Conservation (phyloP, 176 grass and related monocot genomes). For the Tillandsia fasciculata region DNA sequence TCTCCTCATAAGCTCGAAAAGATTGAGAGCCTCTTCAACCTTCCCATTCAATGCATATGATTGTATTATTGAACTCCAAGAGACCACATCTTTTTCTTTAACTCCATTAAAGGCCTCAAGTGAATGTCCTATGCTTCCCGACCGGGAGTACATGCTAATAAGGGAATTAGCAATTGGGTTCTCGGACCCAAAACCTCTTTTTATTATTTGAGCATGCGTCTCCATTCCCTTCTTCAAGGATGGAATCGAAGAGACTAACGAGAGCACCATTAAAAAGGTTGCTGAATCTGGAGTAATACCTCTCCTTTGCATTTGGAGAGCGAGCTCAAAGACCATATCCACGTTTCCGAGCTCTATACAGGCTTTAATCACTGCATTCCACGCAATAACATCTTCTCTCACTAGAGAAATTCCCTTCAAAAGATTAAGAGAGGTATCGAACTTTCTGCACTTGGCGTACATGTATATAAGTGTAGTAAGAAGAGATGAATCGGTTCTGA, state of each 20-base stretch:
- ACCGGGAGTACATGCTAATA: slow-evolving; percentile 56
- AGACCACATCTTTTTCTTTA: slow-evolving; percentile 55
- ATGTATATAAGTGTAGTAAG: slow-evolving; percentile 60
- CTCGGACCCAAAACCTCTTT: slow-evolving; percentile 55
- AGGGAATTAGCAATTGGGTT: slow-evolving; percentile 46
- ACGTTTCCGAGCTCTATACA: slow-evolving; percentile 42
- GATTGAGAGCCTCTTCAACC: slow-evolving; percentile 27
- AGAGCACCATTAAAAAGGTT: slow-evolving; percentile 53
- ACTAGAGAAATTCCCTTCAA: slow-evolving; percentile 30
- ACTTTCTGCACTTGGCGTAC: slow-evolving; percentile 49
- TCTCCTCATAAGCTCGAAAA: slow-evolving; percentile 54
- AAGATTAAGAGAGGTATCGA: slow-evolving; percentile 36
- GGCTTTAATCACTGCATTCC: slow-evolving; percentile 71
- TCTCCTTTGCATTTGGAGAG: slow-evolving; percentile 49
- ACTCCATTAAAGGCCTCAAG: slow-evolving; percentile 34
- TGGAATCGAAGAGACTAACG: slow-evolving; percentile 39
- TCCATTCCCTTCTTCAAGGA: slow-evolving; percentile 51
- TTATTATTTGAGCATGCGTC: slow-evolving; percentile 46
- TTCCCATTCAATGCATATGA: slow-evolving; percentile 61
- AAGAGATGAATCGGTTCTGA: slow-evolving; percentile 36
- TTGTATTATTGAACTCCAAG: slow-evolving; percentile 71
- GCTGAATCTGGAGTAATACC: slow-evolving; percentile 33
- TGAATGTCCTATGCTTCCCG: slow-evolving; percentile 40
- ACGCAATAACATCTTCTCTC: slow-evolving; percentile 46
- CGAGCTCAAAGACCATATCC: slow-evolving; percentile 30